Conservation (phyloP, 148 eudicot genomes). For the Heliosperma pusillum region DNA sequence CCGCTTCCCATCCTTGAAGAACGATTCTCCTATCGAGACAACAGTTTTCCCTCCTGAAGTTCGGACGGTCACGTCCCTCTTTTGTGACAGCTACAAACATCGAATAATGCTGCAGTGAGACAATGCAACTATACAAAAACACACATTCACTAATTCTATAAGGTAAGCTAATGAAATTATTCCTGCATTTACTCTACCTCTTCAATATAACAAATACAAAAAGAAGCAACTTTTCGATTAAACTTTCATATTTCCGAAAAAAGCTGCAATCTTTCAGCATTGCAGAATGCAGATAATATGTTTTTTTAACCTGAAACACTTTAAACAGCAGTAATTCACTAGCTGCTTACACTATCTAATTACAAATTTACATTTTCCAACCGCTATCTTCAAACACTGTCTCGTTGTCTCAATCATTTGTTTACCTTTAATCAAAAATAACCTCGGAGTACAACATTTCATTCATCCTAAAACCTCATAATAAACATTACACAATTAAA, state of each 20-base stretch:
- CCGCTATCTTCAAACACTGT: no score
- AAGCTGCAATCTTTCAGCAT: not conserved
- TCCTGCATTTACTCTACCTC: not conserved
- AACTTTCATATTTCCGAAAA: not conserved
- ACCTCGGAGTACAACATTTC: no score
- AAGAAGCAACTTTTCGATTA: not conserved
- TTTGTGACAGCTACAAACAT: slow-evolving; percentile 55
- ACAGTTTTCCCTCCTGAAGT: slow-evolving; percentile 30
- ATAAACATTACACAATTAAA: no score
- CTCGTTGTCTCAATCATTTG: no score
- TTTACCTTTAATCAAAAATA: no score
- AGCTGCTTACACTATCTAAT: not conserved
- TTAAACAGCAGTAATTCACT: not conserved
- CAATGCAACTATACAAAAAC: slow-evolving; percentile 6
- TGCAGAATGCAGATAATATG: not conserved
- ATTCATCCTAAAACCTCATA: no score
- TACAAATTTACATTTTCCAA: no score
- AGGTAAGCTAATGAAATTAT: not conserved
- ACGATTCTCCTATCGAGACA: slow-evolving; percentile 52
- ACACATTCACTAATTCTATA: not conserved
- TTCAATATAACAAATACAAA: not conserved
- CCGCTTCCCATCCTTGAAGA: slow-evolving; percentile 44
- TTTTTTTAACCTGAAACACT: not conserved
- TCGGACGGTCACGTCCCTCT: slow-evolving; percentile 43
- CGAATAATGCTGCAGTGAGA: slow-evolving; percentile 8